A percentile compares a stretch with the other conserved stretches of the same genome.
Evolutionary conservation across 441 rosid genomes (phyloP).

Genomic region (Erodium moschatum): DNA sequence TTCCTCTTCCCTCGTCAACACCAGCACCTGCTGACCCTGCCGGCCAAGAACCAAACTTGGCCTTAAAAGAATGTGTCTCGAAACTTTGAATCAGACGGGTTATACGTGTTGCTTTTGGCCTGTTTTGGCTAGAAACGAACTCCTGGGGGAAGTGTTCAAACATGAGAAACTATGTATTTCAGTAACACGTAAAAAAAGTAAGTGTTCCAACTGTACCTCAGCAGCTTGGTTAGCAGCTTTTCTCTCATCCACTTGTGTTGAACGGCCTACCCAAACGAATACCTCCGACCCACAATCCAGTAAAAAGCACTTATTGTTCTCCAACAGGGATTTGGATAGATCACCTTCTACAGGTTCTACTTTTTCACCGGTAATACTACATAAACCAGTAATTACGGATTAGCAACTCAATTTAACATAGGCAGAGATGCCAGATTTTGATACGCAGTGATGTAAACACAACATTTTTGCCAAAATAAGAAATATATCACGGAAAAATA

Average conservation of each 20-base stretch:
- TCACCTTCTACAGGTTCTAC: slow-evolving; percentile 64
- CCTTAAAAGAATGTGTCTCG: slow-evolving; percentile 82
- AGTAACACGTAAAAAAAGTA: slow-evolving; percentile 17
- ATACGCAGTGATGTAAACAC: neutral
- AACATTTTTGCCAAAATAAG: neutral
- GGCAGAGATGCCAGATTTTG: neutral
- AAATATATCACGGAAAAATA: neutral
- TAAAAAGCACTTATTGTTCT: slow-evolving; percentile 77
- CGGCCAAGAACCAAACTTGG: slow-evolving; percentile 94
- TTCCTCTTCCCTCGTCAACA: slow-evolving; percentile 89
- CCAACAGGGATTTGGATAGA: slow-evolving; percentile 71
- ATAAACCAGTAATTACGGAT: slow-evolving; percentile 13
- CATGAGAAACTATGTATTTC: slow-evolving; percentile 23
- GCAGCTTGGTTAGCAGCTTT: slow-evolving; percentile 69
- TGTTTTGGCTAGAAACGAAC: slow-evolving; percentile 57
- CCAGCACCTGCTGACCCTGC: slow-evolving; percentile 66
- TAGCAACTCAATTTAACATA: neutral
- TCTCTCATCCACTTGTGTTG: slow-evolving; percentile 93
- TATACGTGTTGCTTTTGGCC: slow-evolving; percentile 71
- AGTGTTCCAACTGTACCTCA: slow-evolving; percentile 48
- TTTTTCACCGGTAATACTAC: slow-evolving; percentile 59
- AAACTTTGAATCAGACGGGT: slow-evolving; percentile 89
- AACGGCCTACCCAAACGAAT: slow-evolving; percentile 93
- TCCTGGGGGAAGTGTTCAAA: slow-evolving; percentile 46
- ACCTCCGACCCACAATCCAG: slow-evolving; percentile 85